phyloP scores from a whole-genome alignment of 768 basidiomycete genomes.

The Kwoniella europaea region DNA sequence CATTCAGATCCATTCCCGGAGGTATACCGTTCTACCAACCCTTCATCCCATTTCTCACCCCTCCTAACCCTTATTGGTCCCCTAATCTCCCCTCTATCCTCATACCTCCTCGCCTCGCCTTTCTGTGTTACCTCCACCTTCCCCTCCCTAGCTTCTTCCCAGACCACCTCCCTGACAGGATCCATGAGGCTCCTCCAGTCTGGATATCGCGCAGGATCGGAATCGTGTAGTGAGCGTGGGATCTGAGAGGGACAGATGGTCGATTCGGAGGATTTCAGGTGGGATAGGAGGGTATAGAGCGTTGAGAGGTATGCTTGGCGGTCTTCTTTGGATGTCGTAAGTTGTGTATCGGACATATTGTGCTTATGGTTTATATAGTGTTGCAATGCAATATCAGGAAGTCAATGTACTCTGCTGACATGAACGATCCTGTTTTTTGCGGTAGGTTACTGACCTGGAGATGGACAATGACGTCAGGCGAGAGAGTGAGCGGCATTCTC shows the following conservation, averaged over 20 bases:
- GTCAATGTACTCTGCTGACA: too few species aligned
- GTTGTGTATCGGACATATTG: not conserved
- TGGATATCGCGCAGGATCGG: conserved; percentile 24
- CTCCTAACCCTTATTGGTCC: conserved; percentile 49
- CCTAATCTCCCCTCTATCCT: conserved; percentile 33
- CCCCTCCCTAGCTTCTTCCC: conserved; percentile 38
- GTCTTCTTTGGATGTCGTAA: not conserved
- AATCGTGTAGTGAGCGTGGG: conserved; percentile 38
- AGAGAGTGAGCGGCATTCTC: not conserved
- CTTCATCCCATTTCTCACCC: conserved; percentile 31
- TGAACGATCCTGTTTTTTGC: too few species aligned
- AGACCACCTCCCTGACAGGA: conserved; percentile 39
- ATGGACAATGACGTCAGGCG: not conserved
- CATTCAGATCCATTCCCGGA: not conserved
- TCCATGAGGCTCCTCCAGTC: conserved; percentile 50
- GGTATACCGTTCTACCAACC: conserved; percentile 1
- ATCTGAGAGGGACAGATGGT: conserved; percentile 48
- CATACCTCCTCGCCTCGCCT: conserved; percentile 31
- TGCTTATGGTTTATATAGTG: not conserved
- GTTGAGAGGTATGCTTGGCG: conserved; percentile 1
- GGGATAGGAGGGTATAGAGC: not conserved
- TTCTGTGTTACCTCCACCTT: conserved; percentile 43
- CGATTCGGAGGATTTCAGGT: not conserved
- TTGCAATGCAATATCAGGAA: too few species aligned
- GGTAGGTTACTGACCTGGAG: too few species aligned